A percentile compares a stretch with the other conserved stretches of the same genome.
Conservation (phyloP, 495 filamentous ascomycete genomes). For the Podospora pseudoanserina region DNA sequence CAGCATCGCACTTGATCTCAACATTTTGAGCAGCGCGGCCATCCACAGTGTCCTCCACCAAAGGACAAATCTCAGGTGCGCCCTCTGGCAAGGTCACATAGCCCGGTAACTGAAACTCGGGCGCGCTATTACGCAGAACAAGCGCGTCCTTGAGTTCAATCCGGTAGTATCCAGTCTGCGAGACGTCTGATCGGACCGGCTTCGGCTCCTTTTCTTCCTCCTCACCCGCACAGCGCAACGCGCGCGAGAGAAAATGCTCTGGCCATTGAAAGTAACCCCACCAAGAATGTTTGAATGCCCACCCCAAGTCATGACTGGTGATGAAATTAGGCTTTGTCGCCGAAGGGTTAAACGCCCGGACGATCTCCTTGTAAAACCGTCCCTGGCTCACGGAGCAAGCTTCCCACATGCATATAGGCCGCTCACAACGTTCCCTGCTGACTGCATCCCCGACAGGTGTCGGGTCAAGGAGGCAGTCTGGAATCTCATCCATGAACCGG, state of each 20-base stretch:
- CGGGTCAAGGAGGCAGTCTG: slow-evolving; percentile 32
- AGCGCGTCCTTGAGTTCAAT: slow-evolving; percentile 30
- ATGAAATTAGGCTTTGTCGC: slow-evolving; percentile 22
- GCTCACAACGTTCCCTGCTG: slow-evolving; percentile 36
- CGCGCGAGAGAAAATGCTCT: not conserved
- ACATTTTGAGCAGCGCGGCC: not conserved
- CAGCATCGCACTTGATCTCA: slow-evolving; percentile 1
- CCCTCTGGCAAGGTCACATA: slow-evolving; percentile 19
- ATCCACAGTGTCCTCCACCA: not conserved
- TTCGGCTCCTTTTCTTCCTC: not conserved
- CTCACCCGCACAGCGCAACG: not conserved
- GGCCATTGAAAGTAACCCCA: not conserved
- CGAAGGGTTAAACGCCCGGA: slow-evolving; percentile 37
- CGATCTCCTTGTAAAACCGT: slow-evolving; percentile 42
- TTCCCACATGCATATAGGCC: slow-evolving; percentile 38
- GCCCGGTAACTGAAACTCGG: slow-evolving; percentile 36
- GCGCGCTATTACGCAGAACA: slow-evolving; percentile 27
- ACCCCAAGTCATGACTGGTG: too few species aligned
- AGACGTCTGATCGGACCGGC: not conserved
- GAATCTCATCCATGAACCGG: slow-evolving; percentile 38
- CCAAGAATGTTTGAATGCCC: too few species aligned
- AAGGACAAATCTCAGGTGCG: not conserved
- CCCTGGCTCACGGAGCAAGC: slow-evolving; percentile 44
- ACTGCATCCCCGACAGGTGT: slow-evolving; percentile 33
- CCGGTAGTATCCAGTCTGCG: not conserved